These are phyloP conservation scores for Rhynchospora tenuis DNA, from an alignment of 176 grass and related monocot species.

Conservation along the genomic window DNA sequence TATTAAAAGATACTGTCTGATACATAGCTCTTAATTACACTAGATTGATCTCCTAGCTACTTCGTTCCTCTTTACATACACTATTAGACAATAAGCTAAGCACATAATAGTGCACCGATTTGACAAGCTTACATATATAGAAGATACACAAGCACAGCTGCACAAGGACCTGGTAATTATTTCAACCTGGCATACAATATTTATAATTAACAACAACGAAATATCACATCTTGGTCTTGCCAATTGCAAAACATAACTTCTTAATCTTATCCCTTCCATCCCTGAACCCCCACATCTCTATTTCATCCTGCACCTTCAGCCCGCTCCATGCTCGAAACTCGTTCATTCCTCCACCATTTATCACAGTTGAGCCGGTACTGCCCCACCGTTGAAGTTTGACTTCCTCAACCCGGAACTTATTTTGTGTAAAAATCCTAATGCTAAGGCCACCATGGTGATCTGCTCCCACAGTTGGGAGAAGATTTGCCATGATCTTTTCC, in stretches of 20 bases:
- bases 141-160: too few species aligned
- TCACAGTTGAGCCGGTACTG: neutral
- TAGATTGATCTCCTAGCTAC: too few species aligned
- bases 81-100: too few species aligned
- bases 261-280: neutral
- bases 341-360: neutral
- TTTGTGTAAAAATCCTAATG: neutral
- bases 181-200: neutral
- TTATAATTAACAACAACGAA: neutral
- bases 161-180: too few species aligned
- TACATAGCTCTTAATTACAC: too few species aligned
- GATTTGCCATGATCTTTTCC: neutral
- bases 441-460: neutral
- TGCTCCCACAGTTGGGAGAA: neutral
- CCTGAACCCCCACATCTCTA: conserved; percentile 1
- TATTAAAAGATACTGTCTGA: too few species aligned
- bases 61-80: too few species aligned
- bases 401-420: neutral
- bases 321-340: neutral
- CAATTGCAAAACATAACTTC: neutral
- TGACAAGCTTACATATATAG: too few species aligned
- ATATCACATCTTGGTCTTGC: neutral
- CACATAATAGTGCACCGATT: too few species aligned
- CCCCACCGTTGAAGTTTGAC: neutral
- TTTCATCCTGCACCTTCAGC: neutral